Evolutionary conservation across 108 stramenopile species (phyloP).

Genomic region (Parietichytrium sp.): DNA sequence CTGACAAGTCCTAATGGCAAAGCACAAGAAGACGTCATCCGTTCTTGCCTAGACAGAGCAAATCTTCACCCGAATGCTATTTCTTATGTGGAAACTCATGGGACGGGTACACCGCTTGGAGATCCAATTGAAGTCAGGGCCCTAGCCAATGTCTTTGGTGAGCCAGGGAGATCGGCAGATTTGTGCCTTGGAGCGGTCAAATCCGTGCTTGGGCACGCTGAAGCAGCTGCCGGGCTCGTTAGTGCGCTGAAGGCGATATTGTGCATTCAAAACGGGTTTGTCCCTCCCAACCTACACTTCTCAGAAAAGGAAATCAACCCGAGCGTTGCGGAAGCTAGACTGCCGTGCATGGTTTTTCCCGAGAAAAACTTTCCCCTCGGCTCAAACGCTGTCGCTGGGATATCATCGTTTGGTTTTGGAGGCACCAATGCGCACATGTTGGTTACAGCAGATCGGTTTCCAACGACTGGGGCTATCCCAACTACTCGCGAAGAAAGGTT

Average conservation of each 20-base stretch:
- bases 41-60: background rate
- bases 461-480: too few species aligned
- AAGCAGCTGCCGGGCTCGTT: conserved; percentile 41
- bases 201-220: conserved; percentile 44
- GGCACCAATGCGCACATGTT: conserved; percentile 47
- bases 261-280: background rate
- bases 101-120: conserved; percentile 45
- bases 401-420: conserved; percentile 44
- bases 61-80: background rate
- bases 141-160: background rate
- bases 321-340: background rate
- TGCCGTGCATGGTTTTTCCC: background rate
- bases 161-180: background rate
- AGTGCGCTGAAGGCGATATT: conserved; percentile 35
- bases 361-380: background rate
- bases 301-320: background rate
- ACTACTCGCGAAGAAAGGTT: too few species aligned
- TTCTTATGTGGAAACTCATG: conserved; percentile 44
- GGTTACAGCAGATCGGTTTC: background rate
- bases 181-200: conserved; percentile 38
- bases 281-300: conserved; percentile 10
- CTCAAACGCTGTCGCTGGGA: background rate
- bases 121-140: conserved; percentile 45
- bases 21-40: conserved; percentile 36
- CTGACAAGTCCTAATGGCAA: conserved; percentile 46